Evolutionary conservation across 1,139 yeast species (phyloP), one percentile per base, ranked within the genome.

Genomic region (Pichia cactophila): DNA sequence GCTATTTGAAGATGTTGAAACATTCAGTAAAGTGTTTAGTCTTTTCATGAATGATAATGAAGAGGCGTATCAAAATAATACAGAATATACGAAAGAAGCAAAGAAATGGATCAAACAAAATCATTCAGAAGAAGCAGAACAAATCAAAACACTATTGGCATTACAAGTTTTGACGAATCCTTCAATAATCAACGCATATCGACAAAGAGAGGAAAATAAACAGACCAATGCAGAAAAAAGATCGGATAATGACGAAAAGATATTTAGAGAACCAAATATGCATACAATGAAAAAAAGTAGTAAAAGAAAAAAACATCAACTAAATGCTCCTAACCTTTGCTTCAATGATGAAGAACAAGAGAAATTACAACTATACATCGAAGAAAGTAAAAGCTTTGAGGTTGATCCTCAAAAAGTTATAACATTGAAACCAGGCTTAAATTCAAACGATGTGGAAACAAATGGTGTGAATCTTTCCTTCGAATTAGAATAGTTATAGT

Each of bases 101-200:
- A 55, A 51, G 33, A 43, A 43, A 20, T 47, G 46, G 50, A 16
- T 42, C 5, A 45, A 46, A 9, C 44, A 37, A 2, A 33, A 35
- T n/a, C 41, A 50, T 41, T 39, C 33, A 7, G 43, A 50, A 20
- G 58, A 55, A 39, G 42, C 36, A 4, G 33, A 43, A 11, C 56
- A 57, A 0, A 42, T 62, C 33, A 58, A 58, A 45, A 57, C 56
- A 44, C 46, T 63, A 16, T 20, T 63, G 17, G 42, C 61, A 14
- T 48, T 63, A 49, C 58, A 56, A 39, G 43, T 60, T 33, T 48
- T 63, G 12, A 54, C 63, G 6, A 61, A 58, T 42, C 64, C 65
- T 0, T 45, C 58, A 5, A 54, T 54, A 20, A 28, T 53, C 0
- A 47, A 51, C 16, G 50, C 50, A 2, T 28, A 42, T 42, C 33